phyloP scores from a whole-genome alignment of 768 basidiomycete species.

The Boletus bicolor region DNA sequence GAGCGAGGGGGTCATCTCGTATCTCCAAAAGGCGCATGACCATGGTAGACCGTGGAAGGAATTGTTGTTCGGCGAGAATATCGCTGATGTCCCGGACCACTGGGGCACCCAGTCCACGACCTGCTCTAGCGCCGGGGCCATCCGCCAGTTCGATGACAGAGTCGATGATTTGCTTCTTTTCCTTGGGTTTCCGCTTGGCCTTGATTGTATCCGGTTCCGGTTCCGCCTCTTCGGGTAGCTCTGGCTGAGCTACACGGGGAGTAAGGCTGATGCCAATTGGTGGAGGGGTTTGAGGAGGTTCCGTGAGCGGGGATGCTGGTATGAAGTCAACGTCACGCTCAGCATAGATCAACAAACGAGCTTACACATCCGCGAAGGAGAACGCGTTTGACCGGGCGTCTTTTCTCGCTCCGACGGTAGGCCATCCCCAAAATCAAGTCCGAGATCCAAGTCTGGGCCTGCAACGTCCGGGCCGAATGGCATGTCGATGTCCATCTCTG shows the following conservation, averaged over 20 bases:
- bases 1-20: slow-evolving; percentile 75
- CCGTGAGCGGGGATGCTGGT: slow-evolving; percentile 72
- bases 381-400: slow-evolving; percentile 58
- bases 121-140: slow-evolving; percentile 51
- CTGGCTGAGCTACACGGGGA: slow-evolving; percentile 44
- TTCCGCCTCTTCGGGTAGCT: slow-evolving; percentile 36
- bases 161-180: slow-evolving; percentile 89
- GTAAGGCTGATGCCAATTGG: slow-evolving; percentile 50
- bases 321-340: slow-evolving; percentile 7
- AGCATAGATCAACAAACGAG: slow-evolving; percentile 6
- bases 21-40: slow-evolving; percentile 87
- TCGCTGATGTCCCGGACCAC: slow-evolving; percentile 56
- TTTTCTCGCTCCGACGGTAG: slow-evolving; percentile 44
- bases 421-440: slow-evolving; percentile 66
- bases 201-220: slow-evolving; percentile 32
- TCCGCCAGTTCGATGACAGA: slow-evolving; percentile 80
- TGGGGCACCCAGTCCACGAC: slow-evolving; percentile 58
- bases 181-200: slow-evolving; percentile 53
- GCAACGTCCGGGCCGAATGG: slow-evolving; percentile 49
- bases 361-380: slow-evolving; percentile 69
- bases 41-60: slow-evolving; percentile 78
- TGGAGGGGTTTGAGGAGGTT: slow-evolving; percentile 75
- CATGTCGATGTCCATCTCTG: slow-evolving; percentile 50
- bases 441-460: slow-evolving; percentile 61
- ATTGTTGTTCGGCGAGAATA: slow-evolving; percentile 78